Conservation (phyloP, 306 rosid species). For the apple (Malus domestica) region ASM211411v1 NC_041794.1:35441001-35441500, state of each 20-base stretch:
- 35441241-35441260: conserved; percentile 65
- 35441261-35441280: conserved; percentile 56
- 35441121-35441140: conserved; percentile 40
- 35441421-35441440: too few species aligned
- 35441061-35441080: conserved; percentile 27
- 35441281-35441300: conserved; percentile 1
- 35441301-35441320: neutral
- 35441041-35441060: neutral
- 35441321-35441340: too few species aligned
- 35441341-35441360: neutral
- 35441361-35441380: too few species aligned
- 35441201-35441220: conserved; percentile 62
- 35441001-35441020: too few species aligned
- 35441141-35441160: conserved; percentile 33
- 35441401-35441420: too few species aligned
- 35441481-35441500: too few species aligned
- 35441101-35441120: conserved; percentile 62
- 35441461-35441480: too few species aligned
- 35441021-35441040: neutral
- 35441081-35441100: conserved; percentile 54
- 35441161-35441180: conserved; percentile 35
- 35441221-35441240: conserved; percentile 62
- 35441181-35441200: conserved; percentile 51
- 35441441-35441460: too few species aligned
- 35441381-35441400: too few species aligned